Base-by-base conservation (phyloP, 306 rosid species). In the Neltuma alba region DNA sequence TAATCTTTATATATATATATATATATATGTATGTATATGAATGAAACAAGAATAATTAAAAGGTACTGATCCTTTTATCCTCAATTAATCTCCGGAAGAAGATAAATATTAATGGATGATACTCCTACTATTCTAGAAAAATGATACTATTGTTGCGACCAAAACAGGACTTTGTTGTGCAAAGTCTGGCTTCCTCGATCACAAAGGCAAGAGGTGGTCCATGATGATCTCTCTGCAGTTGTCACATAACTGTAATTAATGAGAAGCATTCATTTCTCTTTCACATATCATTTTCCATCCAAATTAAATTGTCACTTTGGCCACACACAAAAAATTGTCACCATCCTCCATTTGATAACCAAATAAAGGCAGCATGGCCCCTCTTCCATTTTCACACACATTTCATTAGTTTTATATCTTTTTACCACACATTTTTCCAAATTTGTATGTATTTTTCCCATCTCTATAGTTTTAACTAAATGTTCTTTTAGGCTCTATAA, bases 171-270 rank as follows among this genome's bases (percentile, higher is more conserved):
- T 2, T 9, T n/a, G 11, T 2, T 21, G 61, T 37, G n/a, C n/a
- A n/a, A 41, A 25, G 63, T 25, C 25, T 87, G 7, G 70, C 88
- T 89, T 83, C 70, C 27, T 40, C n/a, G n/a, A n/a, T n/a, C 42
- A 62, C 16, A 74, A 85, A 89, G 87, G 77, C 16, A 84, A 83
- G 25, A n/a, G 48, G 77, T 76, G 86, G 84, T 72, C 86, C 86
- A 70, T n/a, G n/a, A n/a, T n/a, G n/a, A 50, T 55, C 44, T 76
- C 55, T 28, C 28, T 42, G 69, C 4, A 50, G 57, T 57, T 68
- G 45, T 67, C 54, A 37, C 44, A 41, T 81, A 44, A 75, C 72
- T 75, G 75, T 21, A 21, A 61, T 38, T 21, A 21, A 61, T 38
- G 34, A 1, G 62, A 38, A 78, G 80, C 75, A 40, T 78, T 79